Conservation (phyloP, 1,139 yeast species). For the Suhomyces choctaworum region DNA sequence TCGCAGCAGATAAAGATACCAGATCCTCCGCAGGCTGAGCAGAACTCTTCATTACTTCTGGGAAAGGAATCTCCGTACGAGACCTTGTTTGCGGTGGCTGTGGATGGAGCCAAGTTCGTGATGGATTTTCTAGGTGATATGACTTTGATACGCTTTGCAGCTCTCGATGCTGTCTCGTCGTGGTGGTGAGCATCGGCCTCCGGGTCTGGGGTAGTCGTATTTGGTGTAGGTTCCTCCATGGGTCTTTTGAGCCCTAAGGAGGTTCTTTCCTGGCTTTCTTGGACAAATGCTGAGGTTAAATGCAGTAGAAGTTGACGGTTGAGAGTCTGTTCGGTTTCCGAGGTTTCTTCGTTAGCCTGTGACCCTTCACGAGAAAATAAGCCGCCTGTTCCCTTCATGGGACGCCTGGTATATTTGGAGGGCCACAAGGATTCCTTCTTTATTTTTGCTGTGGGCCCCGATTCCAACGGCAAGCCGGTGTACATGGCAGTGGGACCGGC, state of each 20-base stretch:
- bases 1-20: slow-evolving; percentile 94
- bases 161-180: slow-evolving; percentile 7
- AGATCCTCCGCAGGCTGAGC: slow-evolving; percentile 83
- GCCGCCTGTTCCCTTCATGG: slow-evolving; percentile 11
- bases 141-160: slow-evolving; percentile 36
- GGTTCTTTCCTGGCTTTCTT: slow-evolving; percentile 13
- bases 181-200: slow-evolving; percentile 2
- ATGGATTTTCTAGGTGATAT: slow-evolving; percentile 43
- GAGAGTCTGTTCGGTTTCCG: slow-evolving; percentile 11
- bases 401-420: slow-evolving; percentile 18
- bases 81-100: slow-evolving; percentile 2
- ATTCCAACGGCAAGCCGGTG: slow-evolving; percentile 69
- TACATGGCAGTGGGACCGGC: slow-evolving; percentile 53
- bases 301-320: slow-evolving; percentile 7
- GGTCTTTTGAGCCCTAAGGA: slow-evolving; percentile 8
- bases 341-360: slow-evolving; percentile 12
- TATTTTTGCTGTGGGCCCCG: slow-evolving; percentile 56
- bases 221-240: neutral
- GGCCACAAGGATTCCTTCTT: slow-evolving; percentile 56
- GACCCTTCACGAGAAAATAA: slow-evolving; percentile 13
- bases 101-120: slow-evolving; percentile 31
- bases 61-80: slow-evolving; percentile 25
- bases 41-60: slow-evolving; percentile 78
- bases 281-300: slow-evolving; percentile 12
- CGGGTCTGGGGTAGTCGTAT: slow-evolving; percentile 2